These are phyloP conservation scores for Artemisia argyi DNA, from an alignment of 129 eudicot species.

Conservation along the genomic window DNA sequence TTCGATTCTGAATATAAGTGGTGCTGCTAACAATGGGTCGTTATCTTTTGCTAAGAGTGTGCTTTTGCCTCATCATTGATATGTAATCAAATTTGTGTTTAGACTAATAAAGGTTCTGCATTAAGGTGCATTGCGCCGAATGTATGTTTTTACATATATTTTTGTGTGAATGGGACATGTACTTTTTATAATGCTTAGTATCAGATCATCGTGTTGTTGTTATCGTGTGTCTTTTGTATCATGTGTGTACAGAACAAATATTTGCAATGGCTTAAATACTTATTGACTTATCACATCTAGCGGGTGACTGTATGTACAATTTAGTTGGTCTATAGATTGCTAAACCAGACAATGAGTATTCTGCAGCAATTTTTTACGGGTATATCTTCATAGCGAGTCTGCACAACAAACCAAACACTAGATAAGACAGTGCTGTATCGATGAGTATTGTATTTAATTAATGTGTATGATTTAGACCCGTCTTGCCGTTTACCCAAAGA, in stretches of 20 bases:
- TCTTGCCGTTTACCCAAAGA: too few relatives aligned
- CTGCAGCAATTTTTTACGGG: too few relatives aligned
- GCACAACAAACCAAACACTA: too few relatives aligned
- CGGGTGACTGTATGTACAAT: too few relatives aligned
- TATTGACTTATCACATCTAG: too few relatives aligned
- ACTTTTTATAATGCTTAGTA: not conserved
- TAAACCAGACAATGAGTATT: too few relatives aligned
- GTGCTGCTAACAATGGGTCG: constrained; percentile 73
- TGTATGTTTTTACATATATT: not conserved
- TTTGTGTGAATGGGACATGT: not conserved
- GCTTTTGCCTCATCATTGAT: constrained; percentile 41
- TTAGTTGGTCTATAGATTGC: too few relatives aligned
- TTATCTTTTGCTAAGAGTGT: constrained; percentile 43
- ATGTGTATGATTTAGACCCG: too few relatives aligned
- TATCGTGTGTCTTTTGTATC: not conserved
- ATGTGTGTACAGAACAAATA: not conserved
- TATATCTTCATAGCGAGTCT: too few relatives aligned
- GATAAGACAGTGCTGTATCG: too few relatives aligned
- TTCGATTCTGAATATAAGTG: constrained; percentile 46
- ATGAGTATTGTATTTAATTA: too few relatives aligned
- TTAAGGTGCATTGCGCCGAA: not conserved
- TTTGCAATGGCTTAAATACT: not conserved
- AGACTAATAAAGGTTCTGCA: not conserved
- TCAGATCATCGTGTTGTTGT: not conserved
- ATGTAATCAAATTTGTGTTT: not conserved